Percentiles rank a stretch among this genome's conserved stretches.
phyloP scores from a whole-genome alignment of 73 alveolate genomes.

The Stentor roeselii region DNA sequence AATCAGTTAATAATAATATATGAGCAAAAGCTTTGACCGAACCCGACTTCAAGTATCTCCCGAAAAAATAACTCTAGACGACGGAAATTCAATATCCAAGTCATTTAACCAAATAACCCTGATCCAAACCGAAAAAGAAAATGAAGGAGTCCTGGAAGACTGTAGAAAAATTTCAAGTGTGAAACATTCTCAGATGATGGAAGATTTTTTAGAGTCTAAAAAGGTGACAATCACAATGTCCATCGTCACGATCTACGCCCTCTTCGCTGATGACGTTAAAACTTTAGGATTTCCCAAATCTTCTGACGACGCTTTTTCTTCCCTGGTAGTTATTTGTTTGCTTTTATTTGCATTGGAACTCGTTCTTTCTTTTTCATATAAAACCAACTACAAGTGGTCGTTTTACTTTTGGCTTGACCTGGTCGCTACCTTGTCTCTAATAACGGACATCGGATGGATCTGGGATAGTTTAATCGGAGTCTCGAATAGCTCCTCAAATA shows the following conservation, averaged over 20 bases:
- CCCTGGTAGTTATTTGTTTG: neutral
- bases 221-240: slow-evolving; percentile 47
- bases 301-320: slow-evolving; percentile 59
- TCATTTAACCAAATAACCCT: neutral
- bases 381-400: slow-evolving; percentile 26
- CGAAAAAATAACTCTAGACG: neutral
- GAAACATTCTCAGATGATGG: slow-evolving; percentile 7
- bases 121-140: neutral
- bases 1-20: too few relatives aligned
- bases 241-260: slow-evolving; percentile 70
- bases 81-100: neutral
- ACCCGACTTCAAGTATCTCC: neutral
- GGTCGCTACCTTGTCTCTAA: slow-evolving; percentile 61
- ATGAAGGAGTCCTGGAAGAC: neutral
- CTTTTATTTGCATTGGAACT: slow-evolving; percentile 24
- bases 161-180: slow-evolving; percentile 7
- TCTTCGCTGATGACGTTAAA: slow-evolving; percentile 84
- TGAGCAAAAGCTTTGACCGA: too few relatives aligned
- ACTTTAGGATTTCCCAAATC: slow-evolving; percentile 47
- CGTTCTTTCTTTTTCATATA: slow-evolving; percentile 22
- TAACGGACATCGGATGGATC: slow-evolving; percentile 66
- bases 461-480: slow-evolving; percentile 43
- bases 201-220: neutral
- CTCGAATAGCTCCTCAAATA: slow-evolving; percentile 26
- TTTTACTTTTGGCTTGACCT: slow-evolving; percentile 76